Base-by-base conservation (phyloP, 768 basidiomycete genomes). In the Lactarius akahatsu region DNA sequence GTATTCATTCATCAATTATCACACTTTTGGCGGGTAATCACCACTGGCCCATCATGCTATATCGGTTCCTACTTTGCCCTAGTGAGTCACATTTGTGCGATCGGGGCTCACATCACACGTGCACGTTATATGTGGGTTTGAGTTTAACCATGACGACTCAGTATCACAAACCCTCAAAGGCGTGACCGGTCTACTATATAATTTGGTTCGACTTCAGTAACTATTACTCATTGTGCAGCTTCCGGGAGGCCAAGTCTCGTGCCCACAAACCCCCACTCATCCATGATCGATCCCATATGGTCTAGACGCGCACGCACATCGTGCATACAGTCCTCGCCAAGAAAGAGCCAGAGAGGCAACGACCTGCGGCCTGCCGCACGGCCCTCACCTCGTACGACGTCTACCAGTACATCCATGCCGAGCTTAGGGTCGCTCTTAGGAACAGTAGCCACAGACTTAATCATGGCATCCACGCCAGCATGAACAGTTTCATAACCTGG, bases 351-450 rank as follows among this genome's bases (percentile, higher is more conserved):
- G 34, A 70, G 43, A 8, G 73, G 73, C 57, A 66, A 62, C 47
- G 30, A 59, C 36, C 56, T 34, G 59, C 67, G 66, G 16, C 72
- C 74, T 15, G 32, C 40, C 40, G 74, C 75, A 26, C 55, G 58
- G 6, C 74, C 73, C 65, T 77, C 72, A 6, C 73, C 75, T 6
- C 66, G 59, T 18, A 76, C 72, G 6, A 72, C 73, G 59, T 74
- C 74, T 20, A 72, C 70, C 30, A 76, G 63, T 4, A 67, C 72
- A 16, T 63, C 57, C 70, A 72, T 72, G 6, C 70, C 74, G 58
- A 74, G 73, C 34, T 15, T 64, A 28, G 75, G 74, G 62, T 77
- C 76, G 26, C 66, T 61, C 59, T 72, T 66, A 13, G 65, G 64
- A 50, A 56, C 60, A 32, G 52, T 26, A 40, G 63, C 63, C 20